These are phyloP conservation scores for Actinidia polygama DNA, from an alignment of 179 eudicot genomes.

Conservation along the genomic window DNA sequence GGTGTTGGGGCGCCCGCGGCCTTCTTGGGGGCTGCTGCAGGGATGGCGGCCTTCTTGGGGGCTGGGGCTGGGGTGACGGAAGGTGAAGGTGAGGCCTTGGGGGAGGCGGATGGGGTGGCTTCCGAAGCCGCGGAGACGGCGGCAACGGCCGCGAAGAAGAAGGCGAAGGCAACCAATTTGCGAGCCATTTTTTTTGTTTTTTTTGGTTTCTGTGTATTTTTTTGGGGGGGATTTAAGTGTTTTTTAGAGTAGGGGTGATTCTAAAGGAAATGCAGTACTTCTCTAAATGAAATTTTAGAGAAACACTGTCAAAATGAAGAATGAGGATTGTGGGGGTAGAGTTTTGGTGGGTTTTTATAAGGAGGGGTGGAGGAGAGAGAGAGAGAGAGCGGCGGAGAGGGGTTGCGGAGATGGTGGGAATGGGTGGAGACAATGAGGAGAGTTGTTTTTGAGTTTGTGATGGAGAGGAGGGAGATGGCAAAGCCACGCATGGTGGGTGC, in stretches of 20 bases:
- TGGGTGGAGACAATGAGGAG: not conserved
- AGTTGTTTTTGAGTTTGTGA: too few relatives aligned
- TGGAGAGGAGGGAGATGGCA: too few relatives aligned
- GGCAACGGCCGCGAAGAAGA: constrained; percentile 9
- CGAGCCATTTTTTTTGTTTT: constrained; percentile 11
- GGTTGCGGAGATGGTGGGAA: constrained; percentile 14
- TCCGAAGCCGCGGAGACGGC: not conserved
- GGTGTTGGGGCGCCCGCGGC: not conserved
- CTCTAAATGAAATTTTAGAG: constrained; percentile 21
- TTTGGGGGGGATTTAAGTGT: not conserved
- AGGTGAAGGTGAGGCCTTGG: not conserved
- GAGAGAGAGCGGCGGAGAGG: not conserved
- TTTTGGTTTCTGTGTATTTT: not conserved
- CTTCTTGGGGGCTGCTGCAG: constrained; percentile 11
- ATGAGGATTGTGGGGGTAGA: not conserved
- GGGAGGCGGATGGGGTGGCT: constrained; percentile 5
- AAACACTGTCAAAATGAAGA: constrained; percentile 17
- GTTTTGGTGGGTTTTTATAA: not conserved
- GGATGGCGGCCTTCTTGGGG: not conserved
- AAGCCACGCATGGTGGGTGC: too few relatives aligned
- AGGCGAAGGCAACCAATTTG: constrained; percentile 20
- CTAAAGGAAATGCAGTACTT: not conserved
- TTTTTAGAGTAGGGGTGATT: not conserved
- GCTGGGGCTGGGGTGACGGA: not conserved
- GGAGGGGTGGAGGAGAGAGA: not conserved